Conservation (phyloP, 257 asterid species). For the Fraxinus quadrangulata region DNA sequence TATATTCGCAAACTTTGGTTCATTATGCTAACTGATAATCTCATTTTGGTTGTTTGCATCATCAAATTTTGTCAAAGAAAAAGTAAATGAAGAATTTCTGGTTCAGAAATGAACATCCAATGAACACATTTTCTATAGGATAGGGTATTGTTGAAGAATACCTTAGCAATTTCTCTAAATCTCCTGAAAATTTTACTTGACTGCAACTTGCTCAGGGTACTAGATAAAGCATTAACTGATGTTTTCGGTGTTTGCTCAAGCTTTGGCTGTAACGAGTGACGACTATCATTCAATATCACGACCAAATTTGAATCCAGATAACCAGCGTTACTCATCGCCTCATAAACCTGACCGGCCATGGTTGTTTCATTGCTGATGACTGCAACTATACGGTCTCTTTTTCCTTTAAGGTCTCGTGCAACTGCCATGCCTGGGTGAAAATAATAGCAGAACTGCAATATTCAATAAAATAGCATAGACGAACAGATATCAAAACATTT, state of each 20-base stretch:
- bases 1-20: not conserved
- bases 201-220: slow-evolving; percentile 77
- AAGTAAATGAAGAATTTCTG: not conserved
- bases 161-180: slow-evolving; percentile 87
- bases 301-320: slow-evolving; percentile 83
- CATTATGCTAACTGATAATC: not conserved
- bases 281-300: slow-evolving; percentile 78
- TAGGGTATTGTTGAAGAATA: slow-evolving; percentile 27
- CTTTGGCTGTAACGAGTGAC: slow-evolving; percentile 67
- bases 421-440: slow-evolving; percentile 74
- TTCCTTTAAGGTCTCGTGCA: slow-evolving; percentile 87
- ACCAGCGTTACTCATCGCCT: slow-evolving; percentile 96
- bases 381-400: slow-evolving; percentile 71
- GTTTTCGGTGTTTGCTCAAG: slow-evolving; percentile 69
- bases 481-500: not conserved
- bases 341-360: slow-evolving; percentile 90
- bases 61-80: not conserved
- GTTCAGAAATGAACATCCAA: slow-evolving; percentile 3
- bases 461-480: slow-evolving; percentile 8
- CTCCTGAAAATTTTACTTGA: slow-evolving; percentile 76
- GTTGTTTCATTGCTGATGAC: slow-evolving; percentile 89
- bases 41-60: not conserved
- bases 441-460: slow-evolving; percentile 7
- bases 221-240: slow-evolving; percentile 67
- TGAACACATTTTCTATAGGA: not conserved